phyloP scores from a whole-genome alignment of 148 eudicot genomes.

The Pharnaceum exiguum region DNA sequence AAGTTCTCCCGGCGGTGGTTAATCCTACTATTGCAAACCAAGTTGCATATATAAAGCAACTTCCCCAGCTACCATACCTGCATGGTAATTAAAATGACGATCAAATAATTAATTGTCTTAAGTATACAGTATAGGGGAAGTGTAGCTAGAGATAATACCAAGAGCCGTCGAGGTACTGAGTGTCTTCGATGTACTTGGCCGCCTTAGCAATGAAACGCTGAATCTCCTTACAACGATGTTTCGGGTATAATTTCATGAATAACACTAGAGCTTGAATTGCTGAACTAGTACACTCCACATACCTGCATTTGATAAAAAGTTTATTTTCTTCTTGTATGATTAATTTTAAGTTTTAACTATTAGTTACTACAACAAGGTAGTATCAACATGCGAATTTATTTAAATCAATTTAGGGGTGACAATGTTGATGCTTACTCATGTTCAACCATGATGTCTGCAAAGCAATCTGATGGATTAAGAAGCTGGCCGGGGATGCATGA shows the following conservation, averaged over 20 bases:
- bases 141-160: no score
- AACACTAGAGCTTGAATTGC: slow-evolving; percentile 37
- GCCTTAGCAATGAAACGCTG: slow-evolving; percentile 27
- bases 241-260: slow-evolving; percentile 41
- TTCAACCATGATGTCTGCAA: slow-evolving; percentile 38
- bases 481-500: no score
- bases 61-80: neutral
- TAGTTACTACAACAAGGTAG: no score
- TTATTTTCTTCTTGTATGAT: no score
- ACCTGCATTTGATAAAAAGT: neutral
- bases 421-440: slow-evolving; percentile 37
- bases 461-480: slow-evolving; percentile 47
- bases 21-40: neutral
- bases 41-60: neutral
- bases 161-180: slow-evolving; percentile 32
- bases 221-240: slow-evolving; percentile 37
- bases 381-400: no score
- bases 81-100: no score
- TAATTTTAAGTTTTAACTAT: no score
- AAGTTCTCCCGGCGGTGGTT: neutral
- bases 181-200: slow-evolving; percentile 23
- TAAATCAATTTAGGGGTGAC: no score
- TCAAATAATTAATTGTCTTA: no score
- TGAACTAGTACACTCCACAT: slow-evolving; percentile 36
- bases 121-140: no score